A percentile compares a stretch with the other conserved stretches of the same genome.
Conservation (phyloP, 1,284 basidiomycete species). For the Xerocomus minutiporus region DNA sequence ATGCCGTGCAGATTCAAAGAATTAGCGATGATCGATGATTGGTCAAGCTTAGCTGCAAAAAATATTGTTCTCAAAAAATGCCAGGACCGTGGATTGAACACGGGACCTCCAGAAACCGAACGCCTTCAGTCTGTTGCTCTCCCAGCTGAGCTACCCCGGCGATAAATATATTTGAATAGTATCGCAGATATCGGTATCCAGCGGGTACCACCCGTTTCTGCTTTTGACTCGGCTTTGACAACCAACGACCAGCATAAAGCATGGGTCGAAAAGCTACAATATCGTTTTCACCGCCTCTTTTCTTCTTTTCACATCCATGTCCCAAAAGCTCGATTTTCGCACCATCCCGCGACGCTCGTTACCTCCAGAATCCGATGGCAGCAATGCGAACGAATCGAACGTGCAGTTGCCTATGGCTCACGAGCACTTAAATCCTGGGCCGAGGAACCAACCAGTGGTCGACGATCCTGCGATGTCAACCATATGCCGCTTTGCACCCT, state of each 20-base stretch:
- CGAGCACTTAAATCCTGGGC: background rate
- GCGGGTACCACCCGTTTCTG: background rate
- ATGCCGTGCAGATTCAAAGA: background rate
- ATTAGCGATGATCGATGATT: too few species aligned
- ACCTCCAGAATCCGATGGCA: background rate
- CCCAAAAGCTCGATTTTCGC: background rate
- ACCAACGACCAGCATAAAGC: conserved; percentile 6
- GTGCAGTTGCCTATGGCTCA: background rate
- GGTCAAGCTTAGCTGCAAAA: background rate
- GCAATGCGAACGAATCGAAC: background rate
- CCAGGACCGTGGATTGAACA: conserved; percentile 57
- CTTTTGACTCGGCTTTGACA: conserved; percentile 1
- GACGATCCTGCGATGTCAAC: background rate
- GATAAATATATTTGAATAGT: background rate
- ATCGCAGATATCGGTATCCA: background rate
- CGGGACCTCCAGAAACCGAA: conserved; percentile 46
- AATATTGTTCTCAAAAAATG: conserved; percentile 24
- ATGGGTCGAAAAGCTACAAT: background rate
- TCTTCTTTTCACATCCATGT: background rate
- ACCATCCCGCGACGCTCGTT: background rate
- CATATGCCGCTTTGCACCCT: conserved; percentile 5
- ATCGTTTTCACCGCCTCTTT: background rate
- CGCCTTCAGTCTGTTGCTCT: conserved; percentile 74
- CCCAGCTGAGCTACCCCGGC: conserved; percentile 71
- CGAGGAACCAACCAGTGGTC: background rate